Evolutionary conservation across 441 rosid genomes (phyloP).

Genomic region (Hura crepitans): DNA sequence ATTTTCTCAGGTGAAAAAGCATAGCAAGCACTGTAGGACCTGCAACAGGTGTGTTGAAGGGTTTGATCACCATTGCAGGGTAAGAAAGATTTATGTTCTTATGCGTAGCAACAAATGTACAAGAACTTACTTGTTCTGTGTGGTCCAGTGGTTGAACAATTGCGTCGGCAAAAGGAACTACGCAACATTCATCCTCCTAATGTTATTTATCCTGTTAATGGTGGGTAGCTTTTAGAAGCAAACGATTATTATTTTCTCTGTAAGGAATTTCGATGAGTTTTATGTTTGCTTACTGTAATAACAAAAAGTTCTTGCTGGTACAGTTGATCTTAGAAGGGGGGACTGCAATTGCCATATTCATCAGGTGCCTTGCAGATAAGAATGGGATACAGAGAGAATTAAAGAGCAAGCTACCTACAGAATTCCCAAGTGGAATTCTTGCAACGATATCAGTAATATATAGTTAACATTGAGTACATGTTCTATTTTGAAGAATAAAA

Average conservation of each 20-base stretch:
- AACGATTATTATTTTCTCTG: neutral
- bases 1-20: conserved; percentile 64
- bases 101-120: conserved; percentile 1
- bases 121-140: conserved; percentile 12
- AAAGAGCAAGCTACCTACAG: conserved; percentile 46
- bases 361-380: conserved; percentile 87
- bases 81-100: conserved; percentile 34
- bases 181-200: conserved; percentile 76
- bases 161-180: conserved; percentile 91
- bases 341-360: conserved; percentile 71
- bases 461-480: neutral
- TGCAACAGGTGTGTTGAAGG: conserved; percentile 97
- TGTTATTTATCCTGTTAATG: conserved; percentile 79
- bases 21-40: conserved; percentile 93
- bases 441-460: conserved; percentile 70
- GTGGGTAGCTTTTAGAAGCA: conserved; percentile 35
- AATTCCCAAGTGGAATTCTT: conserved; percentile 70
- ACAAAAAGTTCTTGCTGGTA: conserved; percentile 9
- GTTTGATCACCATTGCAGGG: conserved; percentile 98
- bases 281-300: conserved; percentile 1
- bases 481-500: neutral
- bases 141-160: conserved; percentile 88
- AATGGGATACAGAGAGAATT: conserved; percentile 70
- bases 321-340: conserved; percentile 93
- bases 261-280: neutral